Evolutionary conservation across 345 rosid species (phyloP).

Genomic region (Melaleuca alternifolia): DNA sequence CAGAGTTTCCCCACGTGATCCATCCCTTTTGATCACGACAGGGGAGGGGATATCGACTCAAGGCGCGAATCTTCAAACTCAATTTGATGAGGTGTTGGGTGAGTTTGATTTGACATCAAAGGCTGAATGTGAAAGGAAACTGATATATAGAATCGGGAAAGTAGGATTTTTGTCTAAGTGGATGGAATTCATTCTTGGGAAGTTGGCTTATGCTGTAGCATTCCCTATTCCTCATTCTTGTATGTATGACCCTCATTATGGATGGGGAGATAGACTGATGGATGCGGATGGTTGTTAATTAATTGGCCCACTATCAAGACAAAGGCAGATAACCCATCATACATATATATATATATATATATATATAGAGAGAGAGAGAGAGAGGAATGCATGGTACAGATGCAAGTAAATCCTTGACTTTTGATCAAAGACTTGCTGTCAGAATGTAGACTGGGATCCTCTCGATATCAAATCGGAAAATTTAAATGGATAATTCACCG

Average conservation of each 20-base stretch:
- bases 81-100: neutral
- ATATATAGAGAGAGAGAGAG: accelerated
- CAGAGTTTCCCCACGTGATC: neutral
- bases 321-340: neutral
- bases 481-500: no score
- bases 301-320: neutral
- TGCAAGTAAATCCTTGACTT: neutral
- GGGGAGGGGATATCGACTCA: neutral
- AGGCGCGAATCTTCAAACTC: neutral
- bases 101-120: neutral
- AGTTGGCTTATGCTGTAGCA: neutral
- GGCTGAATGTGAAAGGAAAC: neutral
- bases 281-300: neutral
- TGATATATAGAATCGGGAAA: neutral
- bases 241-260: neutral
- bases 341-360: no score
- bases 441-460: neutral
- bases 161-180: neutral
- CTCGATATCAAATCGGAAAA: neutral
- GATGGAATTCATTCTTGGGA: neutral
- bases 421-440: neutral
- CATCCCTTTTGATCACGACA: neutral
- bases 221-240: neutral
- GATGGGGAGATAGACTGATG: neutral
- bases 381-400: neutral